Evolutionary conservation across 768 basidiomycete genomes (phyloP).

Genomic region (Phlegmacium glaucopus): DNA sequence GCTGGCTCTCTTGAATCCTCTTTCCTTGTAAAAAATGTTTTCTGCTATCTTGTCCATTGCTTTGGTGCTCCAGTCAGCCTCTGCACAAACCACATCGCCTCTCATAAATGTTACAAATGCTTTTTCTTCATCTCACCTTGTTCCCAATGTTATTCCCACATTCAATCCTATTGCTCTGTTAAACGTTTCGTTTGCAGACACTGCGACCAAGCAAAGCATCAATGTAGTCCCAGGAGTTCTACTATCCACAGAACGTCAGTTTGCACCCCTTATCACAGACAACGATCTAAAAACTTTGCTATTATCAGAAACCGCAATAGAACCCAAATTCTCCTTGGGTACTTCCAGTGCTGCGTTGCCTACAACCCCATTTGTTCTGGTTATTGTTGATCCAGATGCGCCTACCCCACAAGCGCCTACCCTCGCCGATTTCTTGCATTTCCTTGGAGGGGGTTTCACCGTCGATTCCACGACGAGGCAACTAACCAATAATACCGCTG

Average conservation of each 20-base stretch:
- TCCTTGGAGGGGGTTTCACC: conserved; percentile 36
- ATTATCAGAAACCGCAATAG: conserved; percentile 28
- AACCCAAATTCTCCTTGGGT: conserved; percentile 29
- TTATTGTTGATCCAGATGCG: conserved; percentile 42
- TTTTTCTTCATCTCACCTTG: conserved; percentile 36
- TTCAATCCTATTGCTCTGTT: conserved; percentile 35
- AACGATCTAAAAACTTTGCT: not conserved
- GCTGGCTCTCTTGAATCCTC: not conserved
- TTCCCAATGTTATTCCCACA: conserved; percentile 35
- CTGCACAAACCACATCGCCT: conserved; percentile 8
- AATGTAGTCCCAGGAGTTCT: conserved; percentile 34
- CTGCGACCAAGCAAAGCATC: conserved; percentile 21
- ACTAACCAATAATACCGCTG: conserved; percentile 35
- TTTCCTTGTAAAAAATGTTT: conserved; percentile 4
- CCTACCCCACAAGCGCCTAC: conserved; percentile 36
- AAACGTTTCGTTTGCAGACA: conserved; percentile 35
- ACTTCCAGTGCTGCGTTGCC: conserved; percentile 22
- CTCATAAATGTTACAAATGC: conserved; percentile 25
- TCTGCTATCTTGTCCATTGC: conserved; percentile 3
- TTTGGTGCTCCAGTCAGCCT: conserved; percentile 6
- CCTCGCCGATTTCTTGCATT: conserved; percentile 36
- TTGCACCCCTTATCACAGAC: not conserved
- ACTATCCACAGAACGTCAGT: conserved; percentile 35
- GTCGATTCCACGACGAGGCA: conserved; percentile 22
- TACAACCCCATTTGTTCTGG: conserved; percentile 35